A percentile compares a stretch with the other conserved stretches of the same genome.
Conservation (phyloP, 176 grass and related monocot species). For the Tuctoria greenei region DNA sequence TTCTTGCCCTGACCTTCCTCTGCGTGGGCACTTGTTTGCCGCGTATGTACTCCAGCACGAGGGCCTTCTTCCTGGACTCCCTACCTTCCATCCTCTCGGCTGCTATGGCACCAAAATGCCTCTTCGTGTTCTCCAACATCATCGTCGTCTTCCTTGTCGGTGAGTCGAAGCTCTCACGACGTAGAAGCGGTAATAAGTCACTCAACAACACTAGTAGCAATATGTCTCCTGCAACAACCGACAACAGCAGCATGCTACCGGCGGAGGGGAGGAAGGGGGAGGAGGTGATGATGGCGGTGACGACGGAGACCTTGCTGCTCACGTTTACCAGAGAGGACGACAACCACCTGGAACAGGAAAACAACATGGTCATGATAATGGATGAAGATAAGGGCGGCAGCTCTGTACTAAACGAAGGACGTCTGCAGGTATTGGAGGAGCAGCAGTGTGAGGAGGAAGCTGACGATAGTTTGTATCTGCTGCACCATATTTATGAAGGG, state of each 20-base stretch:
- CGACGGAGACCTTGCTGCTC: neutral
- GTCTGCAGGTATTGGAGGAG: slow-evolving; percentile 3
- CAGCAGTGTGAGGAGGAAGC: neutral
- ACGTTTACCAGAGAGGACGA: neutral
- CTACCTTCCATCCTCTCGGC: slow-evolving; percentile 30
- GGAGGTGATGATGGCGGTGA: neutral
- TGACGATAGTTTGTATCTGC: neutral
- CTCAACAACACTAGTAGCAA: neutral
- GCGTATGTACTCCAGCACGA: slow-evolving; percentile 21
- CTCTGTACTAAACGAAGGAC: neutral
- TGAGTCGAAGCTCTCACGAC: slow-evolving; percentile 39
- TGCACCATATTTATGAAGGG: neutral
- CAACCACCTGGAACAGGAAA: neutral
- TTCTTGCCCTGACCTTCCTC: slow-evolving; percentile 37
- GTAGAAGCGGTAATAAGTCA: neutral
- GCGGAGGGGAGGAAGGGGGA: neutral
- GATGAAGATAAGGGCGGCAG: neutral
- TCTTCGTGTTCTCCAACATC: slow-evolving; percentile 68
- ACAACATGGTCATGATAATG: neutral
- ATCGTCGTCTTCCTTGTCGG: slow-evolving; percentile 66
- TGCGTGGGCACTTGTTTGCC: slow-evolving; percentile 42
- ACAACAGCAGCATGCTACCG: neutral
- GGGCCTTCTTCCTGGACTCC: slow-evolving; percentile 41
- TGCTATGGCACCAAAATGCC: slow-evolving; percentile 40
- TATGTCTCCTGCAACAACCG: neutral